These are phyloP conservation scores for Rhizopogon vulgaris DNA, from an alignment of 768 basidiomycete genomes.

Conservation along the genomic window DNA sequence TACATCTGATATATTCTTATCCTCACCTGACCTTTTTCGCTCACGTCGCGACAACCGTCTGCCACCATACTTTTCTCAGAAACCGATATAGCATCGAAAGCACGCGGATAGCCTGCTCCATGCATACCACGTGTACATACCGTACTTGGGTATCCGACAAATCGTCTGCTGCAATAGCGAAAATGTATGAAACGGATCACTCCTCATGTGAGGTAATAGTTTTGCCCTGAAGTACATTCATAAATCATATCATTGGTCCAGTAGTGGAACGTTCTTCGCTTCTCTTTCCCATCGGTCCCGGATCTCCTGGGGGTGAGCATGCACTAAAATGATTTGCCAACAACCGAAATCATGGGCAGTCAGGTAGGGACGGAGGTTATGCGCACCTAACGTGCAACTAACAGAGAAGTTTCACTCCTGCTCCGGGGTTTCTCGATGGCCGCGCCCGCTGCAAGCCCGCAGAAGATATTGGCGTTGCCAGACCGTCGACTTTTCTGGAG, in stretches of 20 bases:
- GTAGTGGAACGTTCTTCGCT: not conserved
- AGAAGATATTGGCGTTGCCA: not conserved
- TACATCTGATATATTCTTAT: not conserved
- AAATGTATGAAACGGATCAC: not conserved
- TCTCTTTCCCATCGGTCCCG: constrained; percentile 1
- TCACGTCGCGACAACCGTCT: not conserved
- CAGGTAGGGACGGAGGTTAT: not conserved
- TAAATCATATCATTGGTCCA: not conserved
- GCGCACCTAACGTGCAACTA: not conserved
- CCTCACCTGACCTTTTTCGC: not conserved
- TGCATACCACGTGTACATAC: not conserved
- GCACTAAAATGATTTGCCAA: not conserved
- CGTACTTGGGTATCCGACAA: not conserved
- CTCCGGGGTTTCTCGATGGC: not conserved
- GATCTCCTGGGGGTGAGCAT: not conserved
- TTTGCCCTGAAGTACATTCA: not conserved
- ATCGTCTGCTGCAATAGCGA: not conserved
- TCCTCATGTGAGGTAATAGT: not conserved
- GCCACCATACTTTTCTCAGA: not conserved
- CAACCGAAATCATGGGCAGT: not conserved
- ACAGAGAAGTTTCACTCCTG: not conserved
- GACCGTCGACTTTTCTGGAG: not conserved
- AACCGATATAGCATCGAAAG: not conserved
- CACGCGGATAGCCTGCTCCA: not conserved
- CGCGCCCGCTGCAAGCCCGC: not conserved